phyloP scores from a whole-genome alignment of 768 basidiomycete species.

The Nidula microcarpa region DNA sequence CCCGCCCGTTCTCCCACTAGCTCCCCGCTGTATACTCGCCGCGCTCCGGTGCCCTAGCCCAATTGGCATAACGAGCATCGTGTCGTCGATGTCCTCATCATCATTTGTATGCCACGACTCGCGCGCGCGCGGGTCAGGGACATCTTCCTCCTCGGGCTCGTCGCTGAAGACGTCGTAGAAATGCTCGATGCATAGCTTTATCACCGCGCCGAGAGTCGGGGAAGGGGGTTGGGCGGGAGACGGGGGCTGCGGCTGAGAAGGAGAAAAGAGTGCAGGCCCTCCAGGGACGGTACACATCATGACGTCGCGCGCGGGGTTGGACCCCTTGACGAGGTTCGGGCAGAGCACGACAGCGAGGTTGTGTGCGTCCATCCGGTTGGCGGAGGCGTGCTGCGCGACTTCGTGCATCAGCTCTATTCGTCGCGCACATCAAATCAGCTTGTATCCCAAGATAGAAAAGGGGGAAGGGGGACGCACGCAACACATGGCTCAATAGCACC shows the following conservation, averaged over 20 bases:
- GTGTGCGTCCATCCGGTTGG: slow-evolving; percentile 79
- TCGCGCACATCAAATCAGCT: not conserved
- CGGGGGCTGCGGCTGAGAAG: slow-evolving; percentile 10
- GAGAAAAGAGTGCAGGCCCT: slow-evolving; percentile 33
- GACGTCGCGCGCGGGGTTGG: slow-evolving; percentile 69
- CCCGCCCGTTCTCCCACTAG: too few species aligned
- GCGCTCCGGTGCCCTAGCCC: slow-evolving; percentile 32
- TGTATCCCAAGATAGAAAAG: not conserved
- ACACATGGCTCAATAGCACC: slow-evolving; percentile 67
- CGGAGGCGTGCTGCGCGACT: slow-evolving; percentile 61
- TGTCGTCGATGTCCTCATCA: slow-evolving; percentile 67
- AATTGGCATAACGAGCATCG: slow-evolving; percentile 70
- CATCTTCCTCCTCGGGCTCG: slow-evolving; percentile 1
- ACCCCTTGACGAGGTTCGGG: slow-evolving; percentile 74
- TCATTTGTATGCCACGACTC: slow-evolving; percentile 49
- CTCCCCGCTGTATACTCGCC: not conserved
- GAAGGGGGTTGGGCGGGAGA: not conserved
- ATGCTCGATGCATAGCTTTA: slow-evolving; percentile 75
- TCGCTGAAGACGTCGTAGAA: slow-evolving; percentile 90
- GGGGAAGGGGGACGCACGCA: slow-evolving; percentile 41
- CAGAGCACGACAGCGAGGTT: slow-evolving; percentile 79
- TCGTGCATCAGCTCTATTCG: slow-evolving; percentile 73
- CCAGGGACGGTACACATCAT: slow-evolving; percentile 66
- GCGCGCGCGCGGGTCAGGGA: slow-evolving; percentile 6
- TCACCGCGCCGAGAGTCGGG: slow-evolving; percentile 60